These are phyloP conservation scores for Russula sp. DNA, from an alignment of 768 basidiomycete genomes.

Conservation along the genomic window DNA sequence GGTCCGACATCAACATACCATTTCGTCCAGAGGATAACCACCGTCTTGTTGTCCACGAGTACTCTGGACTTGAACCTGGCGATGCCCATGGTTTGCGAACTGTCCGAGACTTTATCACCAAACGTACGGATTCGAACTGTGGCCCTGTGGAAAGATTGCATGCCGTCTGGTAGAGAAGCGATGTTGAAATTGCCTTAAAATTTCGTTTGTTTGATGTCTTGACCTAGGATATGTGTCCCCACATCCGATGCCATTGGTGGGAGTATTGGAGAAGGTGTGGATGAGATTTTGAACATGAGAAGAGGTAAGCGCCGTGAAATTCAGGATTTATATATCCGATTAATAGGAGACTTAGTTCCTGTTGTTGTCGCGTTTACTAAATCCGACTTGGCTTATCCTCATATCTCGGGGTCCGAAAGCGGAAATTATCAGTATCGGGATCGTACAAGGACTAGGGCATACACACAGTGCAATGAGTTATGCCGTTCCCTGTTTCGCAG, in stretches of 20 bases:
- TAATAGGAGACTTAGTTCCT: neutral
- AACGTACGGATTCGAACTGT: neutral
- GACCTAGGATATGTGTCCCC: neutral
- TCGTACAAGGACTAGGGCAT: neutral
- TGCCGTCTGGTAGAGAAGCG: slow-evolving; percentile 7
- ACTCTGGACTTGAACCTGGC: neutral
- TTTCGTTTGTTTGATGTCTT: neutral
- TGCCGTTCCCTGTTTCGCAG: neutral
- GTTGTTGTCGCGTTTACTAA: slow-evolving; percentile 2
- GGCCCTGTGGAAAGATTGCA: neutral
- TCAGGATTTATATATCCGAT: too few relatives aligned
- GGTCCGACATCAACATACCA: neutral
- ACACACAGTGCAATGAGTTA: neutral
- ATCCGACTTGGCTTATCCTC: neutral
- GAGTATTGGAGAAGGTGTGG: neutral
- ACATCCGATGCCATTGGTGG: neutral
- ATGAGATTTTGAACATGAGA: neutral
- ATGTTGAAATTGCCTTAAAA: neutral
- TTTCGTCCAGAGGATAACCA: neutral
- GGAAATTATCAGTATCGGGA: neutral
- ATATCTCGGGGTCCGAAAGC: neutral
- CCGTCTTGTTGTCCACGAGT: slow-evolving; percentile 2
- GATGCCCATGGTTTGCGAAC: neutral
- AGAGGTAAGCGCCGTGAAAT: neutral
- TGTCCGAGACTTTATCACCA: slow-evolving; percentile 2